These are phyloP conservation scores for Sphaerobolus stellatus DNA, from an alignment of 1,284 basidiomycete genomes.

Conservation along the genomic window DNA sequence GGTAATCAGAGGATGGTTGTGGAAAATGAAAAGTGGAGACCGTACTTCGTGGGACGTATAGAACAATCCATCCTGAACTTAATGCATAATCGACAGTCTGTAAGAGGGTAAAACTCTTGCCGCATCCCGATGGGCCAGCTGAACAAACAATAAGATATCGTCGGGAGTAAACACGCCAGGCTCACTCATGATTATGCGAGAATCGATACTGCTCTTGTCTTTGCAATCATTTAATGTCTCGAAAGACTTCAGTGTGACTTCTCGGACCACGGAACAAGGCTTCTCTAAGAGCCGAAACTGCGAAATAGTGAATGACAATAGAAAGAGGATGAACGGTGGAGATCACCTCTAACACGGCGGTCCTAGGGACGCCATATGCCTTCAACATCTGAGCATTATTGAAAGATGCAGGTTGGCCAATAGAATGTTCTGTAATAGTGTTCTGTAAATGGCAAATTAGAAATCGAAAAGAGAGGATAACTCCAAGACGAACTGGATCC, in stretches of 20 bases:
- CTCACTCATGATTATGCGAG: slow-evolving; percentile 63
- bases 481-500: too few species aligned
- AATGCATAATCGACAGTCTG: slow-evolving; percentile 78
- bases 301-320: too few species aligned
- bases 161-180: slow-evolving; percentile 12
- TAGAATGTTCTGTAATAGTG: too few species aligned
- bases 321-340: too few species aligned
- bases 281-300: slow-evolving; percentile 67
- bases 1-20: slow-evolving; percentile 1
- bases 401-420: too few species aligned
- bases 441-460: too few species aligned
- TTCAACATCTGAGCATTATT: too few species aligned
- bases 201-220: slow-evolving; percentile 42
- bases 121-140: slow-evolving; percentile 80
- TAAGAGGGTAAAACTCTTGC: slow-evolving; percentile 81
- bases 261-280: slow-evolving; percentile 66
- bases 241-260: slow-evolving; percentile 54
- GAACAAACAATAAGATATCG: slow-evolving; percentile 14
- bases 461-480: too few species aligned
- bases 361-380: too few species aligned
- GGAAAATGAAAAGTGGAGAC: slow-evolving; percentile 1
- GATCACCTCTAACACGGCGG: too few species aligned
- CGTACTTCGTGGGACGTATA: slow-evolving; percentile 84
- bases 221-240: slow-evolving; percentile 50
- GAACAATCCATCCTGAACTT: slow-evolving; percentile 75